These are phyloP conservation scores for Corymbia maculata DNA, from an alignment of 345 rosid species.

Conservation along the genomic window DNA sequence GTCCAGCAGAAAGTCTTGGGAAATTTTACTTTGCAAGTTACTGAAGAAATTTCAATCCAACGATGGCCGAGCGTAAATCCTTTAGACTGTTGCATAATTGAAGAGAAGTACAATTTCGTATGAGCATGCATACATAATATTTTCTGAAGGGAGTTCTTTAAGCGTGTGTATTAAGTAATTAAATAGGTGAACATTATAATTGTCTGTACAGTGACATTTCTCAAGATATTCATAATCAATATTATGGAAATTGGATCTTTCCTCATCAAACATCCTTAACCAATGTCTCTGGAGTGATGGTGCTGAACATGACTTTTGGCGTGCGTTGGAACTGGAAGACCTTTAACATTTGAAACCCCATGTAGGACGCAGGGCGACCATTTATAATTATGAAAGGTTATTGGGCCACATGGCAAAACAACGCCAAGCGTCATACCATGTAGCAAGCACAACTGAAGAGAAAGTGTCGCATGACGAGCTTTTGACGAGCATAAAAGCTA, in stretches of 20 bases:
- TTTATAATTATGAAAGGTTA: not conserved
- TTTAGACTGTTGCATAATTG: not conserved
- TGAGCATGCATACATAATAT: not conserved
- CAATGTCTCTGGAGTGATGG: not conserved
- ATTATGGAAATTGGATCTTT: not conserved
- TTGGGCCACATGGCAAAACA: not conserved
- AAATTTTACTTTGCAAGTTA: not conserved
- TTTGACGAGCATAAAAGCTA: not conserved
- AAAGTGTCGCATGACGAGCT: not conserved
- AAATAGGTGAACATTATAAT: not conserved
- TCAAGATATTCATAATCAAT: not conserved
- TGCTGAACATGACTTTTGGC: not conserved
- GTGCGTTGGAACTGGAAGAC: fast-evolving
- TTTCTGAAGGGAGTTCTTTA: not conserved
- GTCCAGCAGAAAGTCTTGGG: not conserved
- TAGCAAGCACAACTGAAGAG: not conserved
- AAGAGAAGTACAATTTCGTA: not conserved
- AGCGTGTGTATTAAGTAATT: not conserved
- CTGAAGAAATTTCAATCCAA: not conserved
- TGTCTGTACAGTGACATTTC: not conserved
- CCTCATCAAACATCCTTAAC: not conserved
- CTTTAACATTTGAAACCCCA: not conserved
- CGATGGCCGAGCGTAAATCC: not conserved
- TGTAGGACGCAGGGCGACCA: not conserved
- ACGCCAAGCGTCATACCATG: not conserved